Evolutionary conservation across 768 basidiomycete species (phyloP).

Genomic region (Podaxis rugospora): DNA sequence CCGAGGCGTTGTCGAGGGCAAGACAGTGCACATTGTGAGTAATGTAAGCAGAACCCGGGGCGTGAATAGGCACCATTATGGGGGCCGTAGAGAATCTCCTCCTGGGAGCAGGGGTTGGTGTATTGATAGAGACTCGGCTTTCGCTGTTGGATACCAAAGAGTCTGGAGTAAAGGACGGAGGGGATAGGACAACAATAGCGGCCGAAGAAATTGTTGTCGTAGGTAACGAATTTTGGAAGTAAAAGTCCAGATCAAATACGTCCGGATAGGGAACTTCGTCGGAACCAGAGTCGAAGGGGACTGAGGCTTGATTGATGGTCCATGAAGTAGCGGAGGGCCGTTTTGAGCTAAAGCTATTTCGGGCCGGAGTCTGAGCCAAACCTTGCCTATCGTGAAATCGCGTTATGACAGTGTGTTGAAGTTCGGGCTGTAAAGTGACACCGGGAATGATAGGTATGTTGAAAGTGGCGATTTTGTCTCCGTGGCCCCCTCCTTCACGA

Average conservation of each 20-base stretch:
- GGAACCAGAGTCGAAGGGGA: not conserved
- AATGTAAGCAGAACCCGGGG: not conserved
- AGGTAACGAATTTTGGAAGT: not conserved
- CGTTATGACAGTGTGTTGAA: not conserved
- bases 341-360: not conserved
- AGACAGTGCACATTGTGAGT: not conserved
- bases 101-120: not conserved
- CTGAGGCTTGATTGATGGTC: not conserved
- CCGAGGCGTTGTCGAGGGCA: not conserved
- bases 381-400: not conserved
- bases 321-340: not conserved
- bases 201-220: not conserved
- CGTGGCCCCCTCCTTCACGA: not conserved
- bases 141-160: not conserved
- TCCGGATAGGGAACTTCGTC: conserved; percentile 1
- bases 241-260: conserved; percentile 5
- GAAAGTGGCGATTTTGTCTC: not conserved
- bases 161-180: not conserved
- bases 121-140: not conserved
- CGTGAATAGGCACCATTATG: not conserved
- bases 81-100: not conserved
- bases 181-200: not conserved
- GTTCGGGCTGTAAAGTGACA: not conserved
- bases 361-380: not conserved
- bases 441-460: not conserved